phyloP scores from a whole-genome alignment of 2,329 filamentous ascomycete genomes.

The Talaromyces sp. region DNA sequence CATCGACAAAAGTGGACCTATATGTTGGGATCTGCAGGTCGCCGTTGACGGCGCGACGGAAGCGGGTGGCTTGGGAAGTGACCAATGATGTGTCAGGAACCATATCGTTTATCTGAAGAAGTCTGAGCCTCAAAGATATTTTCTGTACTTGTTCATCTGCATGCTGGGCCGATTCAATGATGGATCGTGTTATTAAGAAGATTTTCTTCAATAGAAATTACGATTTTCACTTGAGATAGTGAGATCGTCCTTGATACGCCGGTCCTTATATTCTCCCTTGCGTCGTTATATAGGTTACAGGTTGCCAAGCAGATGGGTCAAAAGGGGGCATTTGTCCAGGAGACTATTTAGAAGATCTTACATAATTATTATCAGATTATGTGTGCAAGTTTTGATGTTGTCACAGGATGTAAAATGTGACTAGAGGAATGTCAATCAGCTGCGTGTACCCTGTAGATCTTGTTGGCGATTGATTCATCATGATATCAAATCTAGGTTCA shows the following conservation, averaged over 20 bases:
- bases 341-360: not conserved
- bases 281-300: not conserved
- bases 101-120: not conserved
- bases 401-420: too few relatives aligned
- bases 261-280: not conserved
- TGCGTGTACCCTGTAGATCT: not conserved
- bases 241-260: not conserved
- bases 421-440: not conserved
- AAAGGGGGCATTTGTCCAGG: not conserved
- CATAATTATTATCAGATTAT: too few relatives aligned
- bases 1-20: not conserved
- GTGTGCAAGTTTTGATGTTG: not conserved
- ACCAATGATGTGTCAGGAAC: not conserved
- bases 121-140: too few relatives aligned
- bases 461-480: not conserved
- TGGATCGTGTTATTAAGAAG: not conserved
- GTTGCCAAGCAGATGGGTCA: too few relatives aligned
- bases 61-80: not conserved
- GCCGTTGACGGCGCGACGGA: conserved; percentile 4
- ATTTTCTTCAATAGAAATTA: not conserved
- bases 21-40: not conserved
- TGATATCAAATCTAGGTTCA: not conserved
- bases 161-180: not conserved
- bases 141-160: not conserved
- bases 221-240: not conserved